Evolutionary conservation across 371 early-diverging fungal genomes (phyloP).

Genomic region (Mucor circinelloides): DNA sequence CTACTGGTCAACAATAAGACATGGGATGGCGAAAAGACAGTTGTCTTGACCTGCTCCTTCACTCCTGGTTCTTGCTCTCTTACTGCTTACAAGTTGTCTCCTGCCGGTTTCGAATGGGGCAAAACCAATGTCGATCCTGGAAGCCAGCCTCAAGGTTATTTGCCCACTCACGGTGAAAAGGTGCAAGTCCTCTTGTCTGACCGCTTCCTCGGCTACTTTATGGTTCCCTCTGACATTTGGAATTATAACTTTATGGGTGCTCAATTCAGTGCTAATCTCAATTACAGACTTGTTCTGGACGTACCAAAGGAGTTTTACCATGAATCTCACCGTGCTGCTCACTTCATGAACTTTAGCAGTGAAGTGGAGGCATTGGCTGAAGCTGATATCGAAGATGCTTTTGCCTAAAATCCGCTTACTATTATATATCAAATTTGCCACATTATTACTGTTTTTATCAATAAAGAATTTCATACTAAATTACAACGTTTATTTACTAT

Average conservation of each 20-base stretch:
- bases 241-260: constrained; percentile 95
- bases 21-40: constrained; percentile 96
- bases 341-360: constrained; percentile 93
- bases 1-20: constrained; percentile 84
- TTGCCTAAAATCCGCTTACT: constrained; percentile 48
- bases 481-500: not conserved
- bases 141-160: constrained; percentile 85
- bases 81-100: constrained; percentile 94
- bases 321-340: constrained; percentile 92
- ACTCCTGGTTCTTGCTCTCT: constrained; percentile 97
- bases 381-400: constrained; percentile 74
- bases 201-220: constrained; percentile 95
- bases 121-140: constrained; percentile 76
- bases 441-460: not conserved
- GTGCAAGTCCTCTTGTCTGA: constrained; percentile 95
- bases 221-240: constrained; percentile 97
- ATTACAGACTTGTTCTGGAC: constrained; percentile 86
- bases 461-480: not conserved
- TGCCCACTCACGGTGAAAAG: constrained; percentile 89
- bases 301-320: constrained; percentile 97
- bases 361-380: constrained; percentile 74
- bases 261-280: constrained; percentile 88
- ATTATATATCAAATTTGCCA: not conserved
- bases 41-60: constrained; percentile 91
- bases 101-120: constrained; percentile 96